These are phyloP conservation scores for Caloboletus inedulis DNA, from an alignment of 1,284 basidiomycete species.

Conservation along the genomic window DNA sequence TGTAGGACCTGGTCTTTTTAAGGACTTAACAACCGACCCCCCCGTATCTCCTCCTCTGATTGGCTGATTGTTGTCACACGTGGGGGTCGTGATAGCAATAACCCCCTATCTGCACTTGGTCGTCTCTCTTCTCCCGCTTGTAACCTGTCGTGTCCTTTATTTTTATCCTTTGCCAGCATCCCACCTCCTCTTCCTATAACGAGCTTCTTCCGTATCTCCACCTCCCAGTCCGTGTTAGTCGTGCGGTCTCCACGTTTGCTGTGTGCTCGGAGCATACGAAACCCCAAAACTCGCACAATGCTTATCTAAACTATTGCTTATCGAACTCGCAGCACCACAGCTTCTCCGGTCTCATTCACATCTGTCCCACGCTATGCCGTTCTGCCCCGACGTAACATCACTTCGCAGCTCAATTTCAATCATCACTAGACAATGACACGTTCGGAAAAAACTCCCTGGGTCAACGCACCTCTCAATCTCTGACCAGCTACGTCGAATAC, in stretches of 20 bases:
- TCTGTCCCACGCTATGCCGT: too few relatives aligned
- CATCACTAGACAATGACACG: too few relatives aligned
- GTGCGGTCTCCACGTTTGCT: background rate
- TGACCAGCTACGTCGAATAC: too few relatives aligned
- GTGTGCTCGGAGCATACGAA: background rate
- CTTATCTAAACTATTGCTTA: slow-evolving; percentile 14
- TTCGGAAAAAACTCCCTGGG: too few relatives aligned
- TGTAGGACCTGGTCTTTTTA: slow-evolving; percentile 14
- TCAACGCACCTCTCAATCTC: too few relatives aligned
- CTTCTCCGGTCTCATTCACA: background rate
- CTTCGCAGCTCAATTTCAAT: too few relatives aligned
- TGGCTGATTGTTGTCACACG: slow-evolving; percentile 23
- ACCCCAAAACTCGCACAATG: slow-evolving; percentile 1
- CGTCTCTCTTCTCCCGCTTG: background rate
- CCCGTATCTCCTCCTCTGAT: slow-evolving; percentile 11
- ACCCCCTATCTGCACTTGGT: slow-evolving; percentile 11
- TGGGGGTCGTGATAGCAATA: slow-evolving; percentile 13
- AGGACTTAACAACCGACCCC: slow-evolving; percentile 9
- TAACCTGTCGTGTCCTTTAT: background rate
- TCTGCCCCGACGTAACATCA: too few relatives aligned
- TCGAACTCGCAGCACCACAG: background rate
- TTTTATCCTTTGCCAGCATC: background rate
- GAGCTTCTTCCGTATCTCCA: background rate
- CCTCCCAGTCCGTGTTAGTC: background rate
- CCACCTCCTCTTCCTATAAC: background rate